Conservation (phyloP, 306 rosid species). For the Castanea mollissima region DNA sequence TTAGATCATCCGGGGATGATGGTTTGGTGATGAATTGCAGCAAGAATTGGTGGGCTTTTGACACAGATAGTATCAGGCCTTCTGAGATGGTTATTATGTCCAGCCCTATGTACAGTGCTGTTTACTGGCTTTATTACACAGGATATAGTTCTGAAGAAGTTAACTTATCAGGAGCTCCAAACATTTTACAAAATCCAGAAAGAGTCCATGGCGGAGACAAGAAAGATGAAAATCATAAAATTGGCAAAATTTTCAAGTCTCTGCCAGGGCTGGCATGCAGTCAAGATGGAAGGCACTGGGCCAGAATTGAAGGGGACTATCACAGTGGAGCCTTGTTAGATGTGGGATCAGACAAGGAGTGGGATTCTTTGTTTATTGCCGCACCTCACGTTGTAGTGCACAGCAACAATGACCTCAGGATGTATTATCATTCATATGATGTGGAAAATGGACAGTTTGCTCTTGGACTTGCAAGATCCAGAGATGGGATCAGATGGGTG, state of each 20-base stretch:
- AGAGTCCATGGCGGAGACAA: background rate
- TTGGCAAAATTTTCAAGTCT: background rate
- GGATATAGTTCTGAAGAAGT: slow-evolving; percentile 8
- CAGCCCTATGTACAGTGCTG: slow-evolving; percentile 8
- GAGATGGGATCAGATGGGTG: slow-evolving; percentile 13
- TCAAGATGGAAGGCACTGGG: slow-evolving; percentile 10
- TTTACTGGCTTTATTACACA: slow-evolving; percentile 11
- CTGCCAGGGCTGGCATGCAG: slow-evolving; percentile 6
- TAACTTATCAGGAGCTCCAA: background rate
- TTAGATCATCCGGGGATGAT: background rate
- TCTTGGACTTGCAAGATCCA: slow-evolving; percentile 5
- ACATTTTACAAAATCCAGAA: background rate
- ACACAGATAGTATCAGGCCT: slow-evolving; percentile 2
- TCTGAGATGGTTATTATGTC: slow-evolving; percentile 8
- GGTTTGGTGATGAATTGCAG: slow-evolving; percentile 6
- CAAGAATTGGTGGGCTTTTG: slow-evolving; percentile 11
- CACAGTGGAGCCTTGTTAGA: slow-evolving; percentile 7
- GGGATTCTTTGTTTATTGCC: slow-evolving; percentile 20
- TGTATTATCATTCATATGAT: slow-evolving; percentile 14
- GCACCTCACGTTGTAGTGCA: slow-evolving; percentile 20
- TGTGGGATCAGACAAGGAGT: slow-evolving; percentile 10
- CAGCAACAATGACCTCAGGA: background rate
- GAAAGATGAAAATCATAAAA: background rate
- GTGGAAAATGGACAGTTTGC: background rate
- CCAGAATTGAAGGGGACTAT: slow-evolving; percentile 1